phyloP scores from a whole-genome alignment of 352 stramenopile species.

The Globisporangium alternatum region DNA sequence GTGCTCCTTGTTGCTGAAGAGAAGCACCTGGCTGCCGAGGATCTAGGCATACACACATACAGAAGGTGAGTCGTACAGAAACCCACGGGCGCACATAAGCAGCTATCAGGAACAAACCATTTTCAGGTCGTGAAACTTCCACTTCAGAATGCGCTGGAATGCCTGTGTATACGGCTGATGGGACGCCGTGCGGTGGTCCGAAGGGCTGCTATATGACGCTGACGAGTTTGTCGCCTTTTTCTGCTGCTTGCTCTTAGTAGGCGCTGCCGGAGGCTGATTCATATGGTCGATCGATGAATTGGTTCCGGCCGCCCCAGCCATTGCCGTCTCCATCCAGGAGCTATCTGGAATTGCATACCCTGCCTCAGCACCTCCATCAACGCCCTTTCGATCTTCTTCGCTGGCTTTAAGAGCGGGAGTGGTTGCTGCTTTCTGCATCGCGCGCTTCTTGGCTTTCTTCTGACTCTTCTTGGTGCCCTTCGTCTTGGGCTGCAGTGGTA shows the following conservation, averaged over 20 bases:
- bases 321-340: not conserved
- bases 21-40: constrained; percentile 74
- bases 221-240: constrained; percentile 14
- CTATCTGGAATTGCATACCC: not conserved
- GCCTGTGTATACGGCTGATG: constrained; percentile 27
- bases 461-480: constrained; percentile 29
- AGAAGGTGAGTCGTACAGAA: not conserved
- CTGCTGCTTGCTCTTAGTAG: constrained; percentile 1
- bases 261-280: not conserved
- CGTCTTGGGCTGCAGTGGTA: constrained; percentile 1
- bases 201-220: constrained; percentile 16
- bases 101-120: constrained; percentile 40
- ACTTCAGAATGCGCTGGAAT: constrained; percentile 81
- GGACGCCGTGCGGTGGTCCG: constrained; percentile 9
- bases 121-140: constrained; percentile 87
- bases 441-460: constrained; percentile 32
- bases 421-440: not conserved
- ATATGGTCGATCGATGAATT: not conserved
- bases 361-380: not conserved
- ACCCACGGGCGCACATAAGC: not conserved
- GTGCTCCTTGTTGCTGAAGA: constrained; percentile 84
- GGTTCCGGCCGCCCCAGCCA: not conserved
- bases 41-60: constrained; percentile 32
- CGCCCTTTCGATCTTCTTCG: not conserved
- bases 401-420: not conserved